Conservation (phyloP, 768 basidiomycete genomes). For the Chalciporus sphaerocephalus region DNA sequence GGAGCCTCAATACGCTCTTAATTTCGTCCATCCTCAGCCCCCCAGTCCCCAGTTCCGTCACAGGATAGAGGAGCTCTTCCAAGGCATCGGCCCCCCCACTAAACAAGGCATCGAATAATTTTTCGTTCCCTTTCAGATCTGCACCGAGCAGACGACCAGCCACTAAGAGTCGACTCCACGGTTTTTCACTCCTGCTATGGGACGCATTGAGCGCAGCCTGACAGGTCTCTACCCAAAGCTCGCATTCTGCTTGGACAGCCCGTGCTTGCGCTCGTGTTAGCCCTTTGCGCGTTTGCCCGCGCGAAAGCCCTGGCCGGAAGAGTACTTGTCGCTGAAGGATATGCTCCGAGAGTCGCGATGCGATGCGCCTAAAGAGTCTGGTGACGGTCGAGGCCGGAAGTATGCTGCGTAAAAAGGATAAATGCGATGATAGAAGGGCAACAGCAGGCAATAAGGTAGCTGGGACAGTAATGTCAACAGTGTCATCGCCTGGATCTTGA, state of each 20-base stretch:
- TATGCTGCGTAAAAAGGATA: slow-evolving; percentile 59
- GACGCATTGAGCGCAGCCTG: slow-evolving; percentile 49
- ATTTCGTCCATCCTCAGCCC: slow-evolving; percentile 65
- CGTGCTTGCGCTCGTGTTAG: slow-evolving; percentile 47
- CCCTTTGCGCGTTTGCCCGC: slow-evolving; percentile 21
- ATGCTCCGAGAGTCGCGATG: slow-evolving; percentile 66
- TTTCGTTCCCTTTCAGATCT: slow-evolving; percentile 40
- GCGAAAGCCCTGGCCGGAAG: slow-evolving; percentile 67
- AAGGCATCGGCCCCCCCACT: slow-evolving; percentile 37
- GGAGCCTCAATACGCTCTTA: slow-evolving; percentile 46
- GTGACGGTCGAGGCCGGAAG: slow-evolving; percentile 58
- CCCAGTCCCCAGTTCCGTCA: slow-evolving; percentile 52
- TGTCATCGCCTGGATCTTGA: slow-evolving; percentile 5
- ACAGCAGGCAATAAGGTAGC: slow-evolving; percentile 73
- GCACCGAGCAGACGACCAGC: slow-evolving; percentile 64
- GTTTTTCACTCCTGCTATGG: slow-evolving; percentile 56
- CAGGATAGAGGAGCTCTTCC: slow-evolving; percentile 44
- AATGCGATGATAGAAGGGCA: slow-evolving; percentile 74
- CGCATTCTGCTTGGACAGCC: slow-evolving; percentile 63
- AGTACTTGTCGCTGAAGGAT: slow-evolving; percentile 80
- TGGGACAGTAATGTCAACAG: slow-evolving; percentile 47
- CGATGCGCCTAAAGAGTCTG: slow-evolving; percentile 69
- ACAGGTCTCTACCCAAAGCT: slow-evolving; percentile 81
- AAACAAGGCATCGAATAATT: slow-evolving; percentile 14
- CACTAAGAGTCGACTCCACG: slow-evolving; percentile 72